Evolutionary conservation across 495 filamentous ascomycete genomes (phyloP).

Genomic region (Penicillium steckii): DNA sequence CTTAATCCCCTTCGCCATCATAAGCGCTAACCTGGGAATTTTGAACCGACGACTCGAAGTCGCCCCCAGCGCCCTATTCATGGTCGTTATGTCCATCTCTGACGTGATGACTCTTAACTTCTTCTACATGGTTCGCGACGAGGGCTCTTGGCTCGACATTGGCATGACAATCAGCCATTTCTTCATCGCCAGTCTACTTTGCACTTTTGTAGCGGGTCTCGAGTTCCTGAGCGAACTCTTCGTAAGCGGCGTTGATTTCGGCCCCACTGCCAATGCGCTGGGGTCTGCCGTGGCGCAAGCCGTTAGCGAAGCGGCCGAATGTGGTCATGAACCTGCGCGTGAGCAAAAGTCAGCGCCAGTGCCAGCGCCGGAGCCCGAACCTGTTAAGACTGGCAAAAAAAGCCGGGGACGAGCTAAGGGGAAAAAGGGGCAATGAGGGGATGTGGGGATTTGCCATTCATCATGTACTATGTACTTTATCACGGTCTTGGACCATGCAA

Average conservation of each 20-base stretch:
- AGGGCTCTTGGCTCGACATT: slow-evolving; percentile 96
- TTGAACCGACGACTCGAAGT: slow-evolving; percentile 85
- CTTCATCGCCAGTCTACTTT: slow-evolving; percentile 82
- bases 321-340: slow-evolving; percentile 16
- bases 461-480: too few relatives aligned
- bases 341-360: not conserved
- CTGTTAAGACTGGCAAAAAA: not conserved
- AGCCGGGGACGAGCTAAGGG: slow-evolving; percentile 2
- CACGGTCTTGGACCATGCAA: too few relatives aligned
- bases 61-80: slow-evolving; percentile 81
- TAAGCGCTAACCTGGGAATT: slow-evolving; percentile 90
- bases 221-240: slow-evolving; percentile 86
- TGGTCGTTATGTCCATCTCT: slow-evolving; percentile 88
- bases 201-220: slow-evolving; percentile 85
- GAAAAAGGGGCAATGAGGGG: slow-evolving; percentile 5
- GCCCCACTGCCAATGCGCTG: slow-evolving; percentile 14
- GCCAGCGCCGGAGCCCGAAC: not conserved
- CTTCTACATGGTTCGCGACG: slow-evolving; percentile 95
- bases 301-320: slow-evolving; percentile 16
- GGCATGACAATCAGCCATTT: slow-evolving; percentile 95
- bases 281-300: slow-evolving; percentile 16
- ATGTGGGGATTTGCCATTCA: too few relatives aligned
- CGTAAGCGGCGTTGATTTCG: slow-evolving; percentile 77
- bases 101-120: slow-evolving; percentile 95
- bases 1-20: slow-evolving; percentile 89